Base-by-base conservation (phyloP, 352 stramenopile genomes). In the Phytopythium vexans region DNA sequence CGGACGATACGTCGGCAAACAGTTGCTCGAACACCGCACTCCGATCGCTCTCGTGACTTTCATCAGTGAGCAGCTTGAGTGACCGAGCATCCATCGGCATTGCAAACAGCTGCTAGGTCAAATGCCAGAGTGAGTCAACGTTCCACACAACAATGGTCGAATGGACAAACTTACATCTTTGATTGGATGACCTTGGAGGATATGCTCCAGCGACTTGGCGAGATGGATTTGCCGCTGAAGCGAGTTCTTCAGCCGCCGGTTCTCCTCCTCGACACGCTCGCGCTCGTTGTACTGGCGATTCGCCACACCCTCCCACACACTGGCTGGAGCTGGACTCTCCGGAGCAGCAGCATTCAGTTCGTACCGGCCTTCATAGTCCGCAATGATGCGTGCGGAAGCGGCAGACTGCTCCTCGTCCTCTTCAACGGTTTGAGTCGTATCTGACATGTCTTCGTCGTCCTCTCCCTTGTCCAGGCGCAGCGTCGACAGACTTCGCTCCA, bases 241-340 rank as follows among this genome's bases (percentile, higher is more conserved):
- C 7, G 66, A 64, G 2, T 62, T 60, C 33, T 72, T 75, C 8
- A 83, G 61, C 39, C 70, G 66, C 8, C 59, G 55, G 48, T 83
- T 83, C 44, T 79, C 66, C 39, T 68, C 48, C 34, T 82, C 63
- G 0, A 70, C 58, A 8, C 62, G 63, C 49, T 70, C 58, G 11
- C 69, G 60, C 41, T 75, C 72, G 12, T 63, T 58, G 37, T 68
- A 72, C 41, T 81, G 72, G 8, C 63, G 42, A 11, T 53, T 71
- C 35, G 72, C 72, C 1, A 82, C 42, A 34, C 60, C 62, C 21
- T 72, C 47, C 74, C 74, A 86, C 14, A 81, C 56, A 0, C 46
- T 42, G 12, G 32, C 46, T 38, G 32, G 46, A 4, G 40, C 46
- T 1, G 46, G 5, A 4, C n/a, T 6, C 8, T 41, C 35, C 12